These are phyloP conservation scores for Mikania micrantha DNA, from an alignment of 129 eudicot genomes.

Conservation along the genomic window DNA sequence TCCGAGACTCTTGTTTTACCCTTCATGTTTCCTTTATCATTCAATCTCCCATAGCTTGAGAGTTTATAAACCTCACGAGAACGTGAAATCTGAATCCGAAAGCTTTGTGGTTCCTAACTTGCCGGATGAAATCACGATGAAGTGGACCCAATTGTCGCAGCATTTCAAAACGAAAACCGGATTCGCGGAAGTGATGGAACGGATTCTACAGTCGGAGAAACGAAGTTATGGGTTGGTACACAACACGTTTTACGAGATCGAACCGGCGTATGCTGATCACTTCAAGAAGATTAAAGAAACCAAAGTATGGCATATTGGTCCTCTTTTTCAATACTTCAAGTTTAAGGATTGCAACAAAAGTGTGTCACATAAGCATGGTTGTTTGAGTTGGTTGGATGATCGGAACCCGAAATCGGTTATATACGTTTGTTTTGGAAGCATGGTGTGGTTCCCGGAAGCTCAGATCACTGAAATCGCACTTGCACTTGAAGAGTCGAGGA, in stretches of 20 bases:
- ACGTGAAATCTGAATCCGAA: slow-evolving; percentile 21
- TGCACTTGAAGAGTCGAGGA: slow-evolving; percentile 32
- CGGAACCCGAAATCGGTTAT: slow-evolving; percentile 28
- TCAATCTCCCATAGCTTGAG: slow-evolving; percentile 26
- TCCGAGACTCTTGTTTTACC: slow-evolving; percentile 37
- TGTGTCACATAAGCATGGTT: background rate
- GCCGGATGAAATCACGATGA: slow-evolving; percentile 35
- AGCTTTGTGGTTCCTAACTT: slow-evolving; percentile 28
- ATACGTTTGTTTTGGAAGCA: slow-evolving; percentile 44
- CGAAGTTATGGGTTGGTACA: slow-evolving; percentile 39
- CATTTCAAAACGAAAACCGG: background rate
- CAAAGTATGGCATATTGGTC: slow-evolving; percentile 37
- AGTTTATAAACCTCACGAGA: slow-evolving; percentile 18
- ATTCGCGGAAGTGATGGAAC: background rate
- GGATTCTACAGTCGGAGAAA: slow-evolving; percentile 12
- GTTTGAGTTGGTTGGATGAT: slow-evolving; percentile 36
- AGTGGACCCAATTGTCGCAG: slow-evolving; percentile 25
- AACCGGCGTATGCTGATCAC: slow-evolving; percentile 39
- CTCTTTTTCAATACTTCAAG: slow-evolving; percentile 20
- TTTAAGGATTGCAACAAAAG: background rate
- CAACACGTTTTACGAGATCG: slow-evolving; percentile 41
- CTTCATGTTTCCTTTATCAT: slow-evolving; percentile 11
- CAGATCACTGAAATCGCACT: slow-evolving; percentile 40
- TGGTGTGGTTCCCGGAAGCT: slow-evolving; percentile 26
- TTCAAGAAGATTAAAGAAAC: slow-evolving; percentile 2